Conservation (phyloP, 495 filamentous ascomycete genomes). For the Penicillium crystallinum region DNA sequence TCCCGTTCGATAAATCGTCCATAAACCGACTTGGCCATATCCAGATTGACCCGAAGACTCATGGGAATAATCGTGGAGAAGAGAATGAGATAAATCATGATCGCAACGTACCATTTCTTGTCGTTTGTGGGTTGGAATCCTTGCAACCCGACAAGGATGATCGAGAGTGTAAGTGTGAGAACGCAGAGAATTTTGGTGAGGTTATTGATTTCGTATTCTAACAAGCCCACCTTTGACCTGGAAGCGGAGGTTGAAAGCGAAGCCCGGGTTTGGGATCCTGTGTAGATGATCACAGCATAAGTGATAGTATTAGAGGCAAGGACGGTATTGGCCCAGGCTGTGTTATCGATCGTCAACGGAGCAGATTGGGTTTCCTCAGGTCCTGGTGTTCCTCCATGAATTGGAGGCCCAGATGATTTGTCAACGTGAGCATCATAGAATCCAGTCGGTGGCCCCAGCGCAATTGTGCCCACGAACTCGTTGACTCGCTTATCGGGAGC, state of each 20-base stretch:
- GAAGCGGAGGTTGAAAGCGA: slow-evolving; percentile 89
- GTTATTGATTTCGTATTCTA: slow-evolving; percentile 96
- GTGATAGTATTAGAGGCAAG: slow-evolving; percentile 87
- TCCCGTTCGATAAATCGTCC: slow-evolving; percentile 93
- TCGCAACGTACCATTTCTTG: slow-evolving; percentile 83
- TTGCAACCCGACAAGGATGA: slow-evolving; percentile 84
- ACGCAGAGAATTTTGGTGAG: slow-evolving; percentile 95
- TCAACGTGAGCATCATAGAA: slow-evolving; percentile 43
- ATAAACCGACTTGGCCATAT: slow-evolving; percentile 95
- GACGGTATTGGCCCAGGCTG: slow-evolving; percentile 97
- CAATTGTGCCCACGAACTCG: slow-evolving; percentile 83
- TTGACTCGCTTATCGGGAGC: slow-evolving; percentile 90
- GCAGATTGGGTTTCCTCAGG: slow-evolving; percentile 18
- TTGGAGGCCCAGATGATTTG: slow-evolving; percentile 26
- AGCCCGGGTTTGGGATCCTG: slow-evolving; percentile 88
- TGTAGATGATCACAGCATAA: slow-evolving; percentile 86
- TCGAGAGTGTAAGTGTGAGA: slow-evolving; percentile 78
- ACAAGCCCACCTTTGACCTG: slow-evolving; percentile 83
- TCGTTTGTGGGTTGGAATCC: slow-evolving; percentile 64
- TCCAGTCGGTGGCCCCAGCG: slow-evolving; percentile 44
- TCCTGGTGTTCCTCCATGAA: slow-evolving; percentile 11
- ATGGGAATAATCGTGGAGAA: slow-evolving; percentile 99
- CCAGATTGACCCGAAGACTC: slow-evolving; percentile 90
- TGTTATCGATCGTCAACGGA: slow-evolving; percentile 89
- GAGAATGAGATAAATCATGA: slow-evolving; percentile 93